Conservation (phyloP, 345 rosid species). For the Eucalyptus albens region DNA sequence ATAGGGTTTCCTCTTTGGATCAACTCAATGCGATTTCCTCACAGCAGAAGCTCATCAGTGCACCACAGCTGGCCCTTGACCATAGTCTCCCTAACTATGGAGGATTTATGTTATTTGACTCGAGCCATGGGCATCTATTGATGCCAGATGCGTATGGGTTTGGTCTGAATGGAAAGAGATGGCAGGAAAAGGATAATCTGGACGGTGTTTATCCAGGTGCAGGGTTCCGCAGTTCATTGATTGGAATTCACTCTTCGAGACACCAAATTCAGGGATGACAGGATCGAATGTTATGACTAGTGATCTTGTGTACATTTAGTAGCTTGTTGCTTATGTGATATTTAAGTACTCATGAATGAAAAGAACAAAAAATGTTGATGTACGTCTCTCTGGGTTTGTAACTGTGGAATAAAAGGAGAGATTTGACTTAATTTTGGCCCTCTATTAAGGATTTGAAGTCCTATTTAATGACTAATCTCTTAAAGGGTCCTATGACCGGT, state of each 20-base stretch:
- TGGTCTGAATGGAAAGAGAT: slow-evolving; percentile 11
- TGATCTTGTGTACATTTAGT: background rate
- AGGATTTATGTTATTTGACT: slow-evolving; percentile 4
- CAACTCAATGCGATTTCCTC: background rate
- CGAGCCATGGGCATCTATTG: slow-evolving; percentile 7
- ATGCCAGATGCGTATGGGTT: slow-evolving; percentile 9
- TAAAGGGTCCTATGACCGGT: background rate
- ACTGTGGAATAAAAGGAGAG: background rate
- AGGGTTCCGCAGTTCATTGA: slow-evolving; percentile 11
- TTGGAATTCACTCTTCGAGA: slow-evolving; percentile 5
- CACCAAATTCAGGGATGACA: slow-evolving; percentile 5
- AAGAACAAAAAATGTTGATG: background rate
- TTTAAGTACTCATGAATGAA: background rate
- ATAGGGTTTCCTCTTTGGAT: background rate
- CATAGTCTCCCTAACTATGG: slow-evolving; percentile 9
- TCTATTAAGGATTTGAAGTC: background rate
- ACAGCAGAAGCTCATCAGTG: background rate
- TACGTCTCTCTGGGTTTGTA: background rate
- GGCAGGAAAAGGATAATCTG: slow-evolving; percentile 8
- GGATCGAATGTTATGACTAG: background rate
- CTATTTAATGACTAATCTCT: background rate
- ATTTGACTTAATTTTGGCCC: background rate
- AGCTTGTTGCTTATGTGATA: background rate
- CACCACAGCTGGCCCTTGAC: slow-evolving; percentile 7
- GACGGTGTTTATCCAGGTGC: background rate